Conservation (phyloP, 2,329 filamentous ascomycete species). For the Ophiostoma australiae region DNA sequence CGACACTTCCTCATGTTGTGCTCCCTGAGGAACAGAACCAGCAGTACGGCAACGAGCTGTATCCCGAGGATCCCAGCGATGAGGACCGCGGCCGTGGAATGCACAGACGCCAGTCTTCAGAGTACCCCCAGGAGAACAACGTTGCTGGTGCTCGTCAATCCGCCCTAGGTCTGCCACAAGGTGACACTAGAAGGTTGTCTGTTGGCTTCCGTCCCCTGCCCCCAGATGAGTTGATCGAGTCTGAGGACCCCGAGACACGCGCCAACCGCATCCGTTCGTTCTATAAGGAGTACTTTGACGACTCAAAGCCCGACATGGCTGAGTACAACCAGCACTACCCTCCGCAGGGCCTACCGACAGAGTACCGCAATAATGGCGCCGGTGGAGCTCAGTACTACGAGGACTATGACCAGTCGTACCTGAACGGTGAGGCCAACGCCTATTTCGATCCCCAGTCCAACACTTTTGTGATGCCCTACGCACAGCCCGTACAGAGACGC, state of each 20-base stretch:
- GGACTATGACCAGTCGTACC: conserved; percentile 66
- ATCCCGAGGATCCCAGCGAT: conserved; percentile 26
- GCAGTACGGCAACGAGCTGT: conserved; percentile 20
- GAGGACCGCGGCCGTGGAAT: conserved; percentile 24
- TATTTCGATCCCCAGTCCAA: conserved; percentile 64
- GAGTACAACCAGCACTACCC: conserved; percentile 31
- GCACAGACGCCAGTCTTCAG: conserved; percentile 31
- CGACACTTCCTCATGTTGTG: conserved; percentile 13
- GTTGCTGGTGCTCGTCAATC: conserved; percentile 25
- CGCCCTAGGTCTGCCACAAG: conserved; percentile 51
- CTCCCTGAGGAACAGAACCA: conserved; percentile 13
- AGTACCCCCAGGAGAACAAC: conserved; percentile 28
- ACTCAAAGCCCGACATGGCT: conserved; percentile 50
- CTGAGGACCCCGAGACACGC: conserved; percentile 87
- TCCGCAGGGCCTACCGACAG: conserved; percentile 22
- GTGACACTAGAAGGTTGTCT: conserved; percentile 56
- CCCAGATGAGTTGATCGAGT: conserved; percentile 69
- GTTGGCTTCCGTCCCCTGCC: conserved; percentile 79
- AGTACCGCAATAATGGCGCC: conserved; percentile 18
- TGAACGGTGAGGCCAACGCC: conserved; percentile 54
- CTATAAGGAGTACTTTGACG: conserved; percentile 99
- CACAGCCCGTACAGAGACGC: conserved; percentile 77
- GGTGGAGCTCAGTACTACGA: conserved; percentile 57
- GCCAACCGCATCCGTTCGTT: conserved; percentile 97
- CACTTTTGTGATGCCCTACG: conserved; percentile 72